Evolutionary conservation across 768 basidiomycete species (phyloP).

Genomic region (Floccularia luteovirens): DNA sequence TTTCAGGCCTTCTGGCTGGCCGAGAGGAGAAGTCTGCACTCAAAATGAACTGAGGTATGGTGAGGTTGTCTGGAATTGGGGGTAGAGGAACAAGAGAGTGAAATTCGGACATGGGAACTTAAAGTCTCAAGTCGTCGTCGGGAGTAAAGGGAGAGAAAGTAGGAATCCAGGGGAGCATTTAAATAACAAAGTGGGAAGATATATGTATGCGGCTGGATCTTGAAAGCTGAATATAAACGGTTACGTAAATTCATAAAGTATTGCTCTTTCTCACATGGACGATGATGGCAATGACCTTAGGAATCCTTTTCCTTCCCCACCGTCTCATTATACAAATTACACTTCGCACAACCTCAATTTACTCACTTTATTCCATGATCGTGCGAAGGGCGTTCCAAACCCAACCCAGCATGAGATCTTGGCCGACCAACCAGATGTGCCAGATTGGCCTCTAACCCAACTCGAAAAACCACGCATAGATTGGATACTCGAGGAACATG

Average conservation of each 20-base stretch:
- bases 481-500: constrained; percentile 83
- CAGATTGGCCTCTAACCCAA: constrained; percentile 68
- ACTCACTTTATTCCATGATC: constrained; percentile 53
- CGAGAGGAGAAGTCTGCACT: constrained; percentile 29
- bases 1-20: constrained; percentile 34
- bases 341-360: constrained; percentile 67
- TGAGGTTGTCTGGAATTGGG: constrained; percentile 52
- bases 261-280: constrained; percentile 32
- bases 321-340: constrained; percentile 76
- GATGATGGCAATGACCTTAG: constrained; percentile 72
- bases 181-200: too few relatives aligned
- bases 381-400: constrained; percentile 32
- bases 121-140: background rate
- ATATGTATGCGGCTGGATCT: too few relatives aligned
- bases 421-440: constrained; percentile 64
- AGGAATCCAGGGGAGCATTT: background rate
- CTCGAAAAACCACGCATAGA: constrained; percentile 85
- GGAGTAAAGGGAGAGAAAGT: background rate
- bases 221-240: background rate
- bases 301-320: constrained; percentile 87
- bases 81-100: constrained; percentile 24
- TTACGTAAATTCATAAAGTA: background rate
- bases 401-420: constrained; percentile 56
- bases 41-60: constrained; percentile 61
- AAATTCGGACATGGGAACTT: constrained; percentile 24